phyloP scores from a whole-genome alignment of 1,284 basidiomycete species.

The Puccinia hordei region DNA sequence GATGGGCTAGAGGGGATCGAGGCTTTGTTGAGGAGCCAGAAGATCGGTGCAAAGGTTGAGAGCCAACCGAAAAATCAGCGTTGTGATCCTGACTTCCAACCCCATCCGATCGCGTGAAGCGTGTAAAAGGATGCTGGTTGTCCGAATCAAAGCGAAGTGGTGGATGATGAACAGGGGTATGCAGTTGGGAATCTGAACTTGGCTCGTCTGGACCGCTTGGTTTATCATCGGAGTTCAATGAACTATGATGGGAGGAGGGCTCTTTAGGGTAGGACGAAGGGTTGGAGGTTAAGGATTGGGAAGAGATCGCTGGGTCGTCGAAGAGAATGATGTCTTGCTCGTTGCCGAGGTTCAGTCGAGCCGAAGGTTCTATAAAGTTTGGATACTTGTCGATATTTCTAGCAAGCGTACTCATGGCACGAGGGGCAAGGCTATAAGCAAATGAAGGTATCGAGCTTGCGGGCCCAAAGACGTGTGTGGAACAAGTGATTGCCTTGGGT shows the following conservation, averaged over 20 bases:
- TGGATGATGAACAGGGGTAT: not conserved
- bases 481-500: conserved; percentile 19
- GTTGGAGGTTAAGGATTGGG: conserved; percentile 11
- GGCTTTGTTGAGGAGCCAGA: not conserved
- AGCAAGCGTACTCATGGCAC: conserved; percentile 6
- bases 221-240: conserved; percentile 1
- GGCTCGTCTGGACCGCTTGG: not conserved
- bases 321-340: conserved; percentile 19
- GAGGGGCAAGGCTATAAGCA: conserved; percentile 28
- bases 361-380: not conserved
- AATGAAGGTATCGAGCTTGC: not conserved
- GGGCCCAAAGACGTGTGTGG: conserved; percentile 17
- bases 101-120: not conserved
- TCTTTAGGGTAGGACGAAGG: conserved; percentile 10
- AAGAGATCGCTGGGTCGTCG: not conserved
- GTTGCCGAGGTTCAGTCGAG: conserved; percentile 1
- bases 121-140: not conserved
- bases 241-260: conserved; percentile 5
- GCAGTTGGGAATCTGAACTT: conserved; percentile 9
- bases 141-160: conserved; percentile 11
- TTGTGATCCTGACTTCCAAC: not conserved
- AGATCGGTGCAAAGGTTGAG: conserved; percentile 14
- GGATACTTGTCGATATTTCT: conserved; percentile 23
- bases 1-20: not conserved
- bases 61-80: not conserved